Percentiles rank a stretch among this genome's conserved stretches.
phyloP scores from a whole-genome alignment of 208 protist genomes.

The Acanthamoeba lenticulata region DNA sequence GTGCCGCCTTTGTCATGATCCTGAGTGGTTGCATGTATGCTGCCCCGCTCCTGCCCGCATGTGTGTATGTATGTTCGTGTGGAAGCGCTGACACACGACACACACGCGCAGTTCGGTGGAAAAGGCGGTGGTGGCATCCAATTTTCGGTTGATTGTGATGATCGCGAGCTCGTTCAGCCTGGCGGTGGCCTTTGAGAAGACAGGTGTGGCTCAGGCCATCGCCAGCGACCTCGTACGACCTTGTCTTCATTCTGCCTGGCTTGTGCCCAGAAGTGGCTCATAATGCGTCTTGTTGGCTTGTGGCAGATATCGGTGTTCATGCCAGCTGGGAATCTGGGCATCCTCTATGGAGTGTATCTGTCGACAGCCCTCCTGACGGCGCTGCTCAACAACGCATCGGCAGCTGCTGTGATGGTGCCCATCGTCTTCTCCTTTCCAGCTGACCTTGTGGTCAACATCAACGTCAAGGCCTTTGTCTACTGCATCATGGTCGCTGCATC shows the following conservation, averaged over 20 bases:
- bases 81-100: too few species aligned
- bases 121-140: neutral
- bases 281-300: too few species aligned
- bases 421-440: conserved; percentile 14
- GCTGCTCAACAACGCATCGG: conserved; percentile 44
- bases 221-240: conserved; percentile 17
- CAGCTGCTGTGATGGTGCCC: conserved; percentile 59
- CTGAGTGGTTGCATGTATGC: conserved; percentile 41
- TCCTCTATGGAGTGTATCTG: conserved; percentile 58
- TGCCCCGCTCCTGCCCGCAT: neutral
- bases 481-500: conserved; percentile 59
- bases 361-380: conserved; percentile 48
- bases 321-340: neutral
- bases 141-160: conserved; percentile 30
- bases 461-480: conserved; percentile 65
- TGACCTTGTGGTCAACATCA: neutral
- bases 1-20: conserved; percentile 15
- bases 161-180: conserved; percentile 47
- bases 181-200: conserved; percentile 30
- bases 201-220: conserved; percentile 21
- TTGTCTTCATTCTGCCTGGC: neutral
- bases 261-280: too few species aligned
- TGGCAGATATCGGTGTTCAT: neutral
- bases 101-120: neutral
- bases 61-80: neutral